phyloP scores from a whole-genome alignment of 1,284 basidiomycete genomes.

The Cutaneotrichosporon cutaneum region DNA sequence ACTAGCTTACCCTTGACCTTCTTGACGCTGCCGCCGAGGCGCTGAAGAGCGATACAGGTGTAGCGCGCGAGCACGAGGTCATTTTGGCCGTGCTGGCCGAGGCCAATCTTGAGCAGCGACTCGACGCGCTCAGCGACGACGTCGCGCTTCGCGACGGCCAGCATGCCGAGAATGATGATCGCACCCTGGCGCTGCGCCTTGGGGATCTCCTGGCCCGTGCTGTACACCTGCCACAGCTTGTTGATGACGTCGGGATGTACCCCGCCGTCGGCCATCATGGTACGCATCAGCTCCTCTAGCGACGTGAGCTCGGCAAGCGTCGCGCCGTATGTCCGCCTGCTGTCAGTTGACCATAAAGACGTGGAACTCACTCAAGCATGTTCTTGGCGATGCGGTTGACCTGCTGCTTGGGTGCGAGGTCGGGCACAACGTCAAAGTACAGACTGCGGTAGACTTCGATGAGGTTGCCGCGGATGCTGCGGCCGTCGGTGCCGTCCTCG shows the following conservation, averaged over 20 bases:
- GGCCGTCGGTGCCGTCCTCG: conserved; percentile 70
- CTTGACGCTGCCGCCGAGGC: conserved; percentile 90
- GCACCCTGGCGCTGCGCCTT: conserved; percentile 83
- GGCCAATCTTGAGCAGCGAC: conserved; percentile 78
- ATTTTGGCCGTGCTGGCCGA: conserved; percentile 77
- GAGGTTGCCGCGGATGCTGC: conserved; percentile 80
- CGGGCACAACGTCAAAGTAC: conserved; percentile 77
- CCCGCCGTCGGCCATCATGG: conserved; percentile 77
- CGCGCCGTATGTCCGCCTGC: conserved; percentile 80
- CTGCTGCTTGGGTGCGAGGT: conserved; percentile 74
- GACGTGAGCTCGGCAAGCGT: conserved; percentile 94
- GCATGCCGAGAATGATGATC: conserved; percentile 93
- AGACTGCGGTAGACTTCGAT: conserved; percentile 85
- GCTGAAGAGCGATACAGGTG: conserved; percentile 88
- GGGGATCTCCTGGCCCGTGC: conserved; percentile 71
- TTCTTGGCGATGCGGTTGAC: conserved; percentile 95
- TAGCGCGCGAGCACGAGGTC: conserved; percentile 89
- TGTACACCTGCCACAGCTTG: conserved; percentile 94
- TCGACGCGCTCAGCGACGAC: conserved; percentile 88
- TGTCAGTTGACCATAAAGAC: neutral
- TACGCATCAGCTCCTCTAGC: conserved; percentile 91
- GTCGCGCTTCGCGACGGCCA: conserved; percentile 78
- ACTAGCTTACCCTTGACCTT: conserved; percentile 86
- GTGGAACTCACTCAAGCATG: conserved; percentile 78
- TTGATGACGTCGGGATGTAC: conserved; percentile 80